phyloP scores from a whole-genome alignment of 371 early-diverging fungal species.

The Syncephalastrum monosporum region DNA sequence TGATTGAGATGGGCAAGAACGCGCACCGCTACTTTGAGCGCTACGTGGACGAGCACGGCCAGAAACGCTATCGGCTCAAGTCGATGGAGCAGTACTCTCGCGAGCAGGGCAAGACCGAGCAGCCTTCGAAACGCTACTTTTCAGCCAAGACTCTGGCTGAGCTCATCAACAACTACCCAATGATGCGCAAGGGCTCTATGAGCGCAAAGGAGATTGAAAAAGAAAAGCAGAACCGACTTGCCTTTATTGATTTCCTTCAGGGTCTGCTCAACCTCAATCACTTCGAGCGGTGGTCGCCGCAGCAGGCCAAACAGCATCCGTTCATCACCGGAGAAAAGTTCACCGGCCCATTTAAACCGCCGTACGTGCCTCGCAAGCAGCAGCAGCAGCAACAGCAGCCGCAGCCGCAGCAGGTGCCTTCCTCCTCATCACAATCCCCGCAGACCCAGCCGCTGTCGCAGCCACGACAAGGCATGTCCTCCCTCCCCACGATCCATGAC shows the following conservation, averaged over 20 bases:
- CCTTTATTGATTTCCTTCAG: slow-evolving; percentile 88
- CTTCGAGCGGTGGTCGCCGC: slow-evolving; percentile 92
- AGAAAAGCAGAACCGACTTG: slow-evolving; percentile 68
- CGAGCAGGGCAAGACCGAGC: slow-evolving; percentile 76
- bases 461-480: background rate
- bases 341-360: slow-evolving; percentile 41
- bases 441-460: slow-evolving; percentile 7
- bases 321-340: slow-evolving; percentile 91
- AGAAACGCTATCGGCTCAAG: slow-evolving; percentile 71
- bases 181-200: slow-evolving; percentile 65
- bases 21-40: slow-evolving; percentile 81
- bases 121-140: slow-evolving; percentile 92
- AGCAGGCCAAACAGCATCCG: slow-evolving; percentile 93
- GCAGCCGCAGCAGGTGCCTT: background rate
- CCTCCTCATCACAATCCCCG: slow-evolving; percentile 10
- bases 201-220: slow-evolving; percentile 73
- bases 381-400: background rate
- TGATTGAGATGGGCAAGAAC: slow-evolving; percentile 91
- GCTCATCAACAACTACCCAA: slow-evolving; percentile 83
- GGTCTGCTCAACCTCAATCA: slow-evolving; percentile 91
- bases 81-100: slow-evolving; percentile 77
- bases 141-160: slow-evolving; percentile 80
- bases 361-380: slow-evolving; percentile 36
- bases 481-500: slow-evolving; percentile 12
- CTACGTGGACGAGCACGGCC: slow-evolving; percentile 41